Evolutionary conservation across 768 basidiomycete genomes (phyloP), one percentile per base, ranked within the genome.

Genomic region (Ephemerocybe angulata): DNA sequence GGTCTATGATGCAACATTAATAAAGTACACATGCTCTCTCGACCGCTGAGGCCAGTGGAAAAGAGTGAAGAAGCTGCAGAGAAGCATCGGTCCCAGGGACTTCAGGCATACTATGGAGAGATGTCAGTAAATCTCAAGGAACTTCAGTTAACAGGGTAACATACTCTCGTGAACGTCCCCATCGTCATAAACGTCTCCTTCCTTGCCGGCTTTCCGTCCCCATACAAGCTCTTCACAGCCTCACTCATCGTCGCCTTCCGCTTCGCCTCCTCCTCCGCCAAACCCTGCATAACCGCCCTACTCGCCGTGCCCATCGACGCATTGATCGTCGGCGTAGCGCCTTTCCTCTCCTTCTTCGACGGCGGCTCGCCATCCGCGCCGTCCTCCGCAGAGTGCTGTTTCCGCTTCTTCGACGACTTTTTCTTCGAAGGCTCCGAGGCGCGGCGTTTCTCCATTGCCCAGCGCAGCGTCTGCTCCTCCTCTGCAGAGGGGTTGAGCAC

Each of bases 101-200:
- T n/a, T n/a, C n/a, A n/a, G n/a, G n/a, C n/a, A n/a, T n/a, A n/a
- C n/a, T n/a, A n/a, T n/a, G n/a, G n/a, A n/a, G n/a, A n/a, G n/a
- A n/a, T n/a, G n/a, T n/a, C n/a, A n/a, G n/a, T n/a, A n/a, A n/a
- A n/a, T n/a, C n/a, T n/a, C n/a, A n/a, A n/a, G n/a, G n/a, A n/a
- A n/a, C n/a, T n/a, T n/a, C n/a, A n/a, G n/a, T n/a, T n/a, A n/a
- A n/a, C n/a, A n/a, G n/a, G n/a, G n/a, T n/a, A 40, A 70, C 93
- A 70, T 65, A 93, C 93, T 72, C 93, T 82, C 8, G 89, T 95
- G 61, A 95, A 97, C 12, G 93, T 96, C 17, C 86, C 85, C 81
- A 87, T 89, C 1, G 93, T 95, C 81, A 92, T 92, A 62, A 93
- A 95, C 5, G 90, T 93, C 72, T 89, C 88, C 65, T 93, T 91